Evolutionary conservation across 495 filamentous ascomycete genomes (phyloP).

Genomic region (Friedmanniomyces simplex): DNA sequence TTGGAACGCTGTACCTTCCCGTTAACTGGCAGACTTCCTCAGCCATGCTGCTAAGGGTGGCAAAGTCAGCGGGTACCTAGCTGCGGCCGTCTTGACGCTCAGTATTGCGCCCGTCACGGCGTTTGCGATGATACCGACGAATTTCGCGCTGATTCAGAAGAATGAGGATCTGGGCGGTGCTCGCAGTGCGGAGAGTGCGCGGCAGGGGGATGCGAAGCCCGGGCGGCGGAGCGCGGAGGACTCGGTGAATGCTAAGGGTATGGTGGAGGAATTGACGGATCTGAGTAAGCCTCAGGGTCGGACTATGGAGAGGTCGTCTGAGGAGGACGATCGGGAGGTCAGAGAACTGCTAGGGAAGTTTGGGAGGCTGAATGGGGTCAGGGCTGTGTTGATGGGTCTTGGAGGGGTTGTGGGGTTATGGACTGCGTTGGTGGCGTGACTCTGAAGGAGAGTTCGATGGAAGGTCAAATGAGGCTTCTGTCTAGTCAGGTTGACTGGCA

Average conservation of each 20-base stretch:
- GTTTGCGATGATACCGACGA: constrained; percentile 12
- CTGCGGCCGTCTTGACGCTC: constrained; percentile 6
- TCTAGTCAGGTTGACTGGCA: too few relatives aligned
- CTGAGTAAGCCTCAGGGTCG: constrained; percentile 5
- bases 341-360: constrained; percentile 13
- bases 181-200: constrained; percentile 1
- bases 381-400: constrained; percentile 7
- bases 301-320: neutral
- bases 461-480: neutral
- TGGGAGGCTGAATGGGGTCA: constrained; percentile 7
- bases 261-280: constrained; percentile 7
- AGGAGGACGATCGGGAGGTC: constrained; percentile 7
- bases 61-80: constrained; percentile 3
- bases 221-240: constrained; percentile 5
- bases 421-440: neutral
- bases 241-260: constrained; percentile 1
- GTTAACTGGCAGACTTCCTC: neutral
- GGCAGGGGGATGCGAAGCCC: neutral
- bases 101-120: constrained; percentile 11
- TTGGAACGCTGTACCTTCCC: neutral
- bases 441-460: neutral
- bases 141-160: constrained; percentile 15
- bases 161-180: constrained; percentile 10
- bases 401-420: constrained; percentile 11
- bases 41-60: neutral